Evolutionary conservation across 2,329 filamentous ascomycete species (phyloP).

Genomic region (Fusarium sulawesiense): DNA sequence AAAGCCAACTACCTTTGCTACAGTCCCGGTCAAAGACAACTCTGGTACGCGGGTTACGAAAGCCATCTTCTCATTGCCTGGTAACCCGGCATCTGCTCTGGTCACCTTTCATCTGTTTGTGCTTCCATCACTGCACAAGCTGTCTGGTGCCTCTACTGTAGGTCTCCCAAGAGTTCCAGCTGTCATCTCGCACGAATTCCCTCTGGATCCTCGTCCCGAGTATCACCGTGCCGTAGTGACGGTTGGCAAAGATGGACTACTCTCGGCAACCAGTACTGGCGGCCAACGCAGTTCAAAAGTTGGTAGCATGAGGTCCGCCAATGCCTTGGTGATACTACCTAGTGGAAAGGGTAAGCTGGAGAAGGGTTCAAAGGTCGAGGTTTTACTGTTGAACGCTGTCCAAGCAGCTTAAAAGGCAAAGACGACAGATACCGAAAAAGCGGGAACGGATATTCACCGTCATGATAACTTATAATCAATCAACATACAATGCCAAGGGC

Average conservation of each 20-base stretch:
- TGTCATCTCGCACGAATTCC: constrained; percentile 76
- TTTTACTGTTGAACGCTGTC: constrained; percentile 77
- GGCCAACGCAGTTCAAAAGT: constrained; percentile 90
- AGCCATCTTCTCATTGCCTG: constrained; percentile 88
- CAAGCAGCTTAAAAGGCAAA: constrained; percentile 36
- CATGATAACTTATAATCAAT: constrained; percentile 36
- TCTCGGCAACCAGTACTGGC: constrained; percentile 85
- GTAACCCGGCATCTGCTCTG: constrained; percentile 92
- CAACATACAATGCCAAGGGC: constrained; percentile 34
- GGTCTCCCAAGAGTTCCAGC: constrained; percentile 81
- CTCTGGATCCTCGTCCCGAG: constrained; percentile 82
- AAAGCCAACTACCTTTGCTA: constrained; percentile 97
- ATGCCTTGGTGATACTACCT: constrained; percentile 84
- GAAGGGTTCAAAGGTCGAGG: constrained; percentile 79
- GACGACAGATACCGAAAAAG: background rate
- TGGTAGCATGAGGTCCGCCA: constrained; percentile 88
- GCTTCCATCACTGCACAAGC: constrained; percentile 83
- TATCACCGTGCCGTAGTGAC: constrained; percentile 88
- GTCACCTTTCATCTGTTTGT: constrained; percentile 97
- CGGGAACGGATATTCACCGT: constrained; percentile 1
- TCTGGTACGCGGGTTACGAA: constrained; percentile 69
- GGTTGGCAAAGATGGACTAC: constrained; percentile 71
- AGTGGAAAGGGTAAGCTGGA: constrained; percentile 70
- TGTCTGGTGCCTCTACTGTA: constrained; percentile 73
- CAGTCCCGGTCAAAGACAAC: constrained; percentile 75